Percentiles rank a stretch among this genome's conserved stretches.
phyloP scores from a whole-genome alignment of 768 basidiomycete genomes.

The Antrodiella citrinella region DNA sequence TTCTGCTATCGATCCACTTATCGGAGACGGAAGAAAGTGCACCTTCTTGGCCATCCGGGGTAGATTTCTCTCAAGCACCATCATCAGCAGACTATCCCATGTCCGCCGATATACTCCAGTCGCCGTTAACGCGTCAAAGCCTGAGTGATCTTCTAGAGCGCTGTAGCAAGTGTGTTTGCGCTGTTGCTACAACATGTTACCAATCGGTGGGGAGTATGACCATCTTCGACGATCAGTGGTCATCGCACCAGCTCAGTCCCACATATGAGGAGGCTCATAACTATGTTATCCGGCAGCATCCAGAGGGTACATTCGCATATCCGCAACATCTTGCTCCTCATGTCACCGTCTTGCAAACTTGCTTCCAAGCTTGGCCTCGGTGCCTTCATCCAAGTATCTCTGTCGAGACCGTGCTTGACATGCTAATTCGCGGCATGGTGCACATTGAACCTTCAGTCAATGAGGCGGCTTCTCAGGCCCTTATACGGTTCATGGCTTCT shows the following conservation, averaged over 20 bases:
- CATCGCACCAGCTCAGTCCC: conserved; percentile 47
- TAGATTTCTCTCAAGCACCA: conserved; percentile 53
- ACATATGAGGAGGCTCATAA: conserved; percentile 66
- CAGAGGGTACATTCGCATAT: conserved; percentile 60
- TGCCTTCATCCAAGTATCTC: conserved; percentile 52
- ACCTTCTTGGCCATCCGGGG: conserved; percentile 73
- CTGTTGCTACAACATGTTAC: conserved; percentile 51
- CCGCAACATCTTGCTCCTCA: conserved; percentile 49
- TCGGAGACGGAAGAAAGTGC: conserved; percentile 63
- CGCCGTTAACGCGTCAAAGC: conserved; percentile 28
- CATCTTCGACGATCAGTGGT: conserved; percentile 82
- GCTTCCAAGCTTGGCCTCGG: conserved; percentile 82
- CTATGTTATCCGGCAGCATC: conserved; percentile 59
- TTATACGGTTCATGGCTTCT: conserved; percentile 69
- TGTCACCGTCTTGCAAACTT: conserved; percentile 64
- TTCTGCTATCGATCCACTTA: conserved; percentile 59
- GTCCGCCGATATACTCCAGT: conserved; percentile 55
- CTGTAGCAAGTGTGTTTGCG: conserved; percentile 45
- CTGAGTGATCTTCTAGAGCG: conserved; percentile 68
- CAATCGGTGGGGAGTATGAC: conserved; percentile 68
- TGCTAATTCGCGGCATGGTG: conserved; percentile 74
- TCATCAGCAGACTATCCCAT: conserved; percentile 61
- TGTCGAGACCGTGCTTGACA: conserved; percentile 59
- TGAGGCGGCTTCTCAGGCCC: conserved; percentile 57
- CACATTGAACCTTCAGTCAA: conserved; percentile 75